Base-by-base conservation (phyloP, 257 asterid genomes). In the Oldenlandia corymbosa region DNA sequence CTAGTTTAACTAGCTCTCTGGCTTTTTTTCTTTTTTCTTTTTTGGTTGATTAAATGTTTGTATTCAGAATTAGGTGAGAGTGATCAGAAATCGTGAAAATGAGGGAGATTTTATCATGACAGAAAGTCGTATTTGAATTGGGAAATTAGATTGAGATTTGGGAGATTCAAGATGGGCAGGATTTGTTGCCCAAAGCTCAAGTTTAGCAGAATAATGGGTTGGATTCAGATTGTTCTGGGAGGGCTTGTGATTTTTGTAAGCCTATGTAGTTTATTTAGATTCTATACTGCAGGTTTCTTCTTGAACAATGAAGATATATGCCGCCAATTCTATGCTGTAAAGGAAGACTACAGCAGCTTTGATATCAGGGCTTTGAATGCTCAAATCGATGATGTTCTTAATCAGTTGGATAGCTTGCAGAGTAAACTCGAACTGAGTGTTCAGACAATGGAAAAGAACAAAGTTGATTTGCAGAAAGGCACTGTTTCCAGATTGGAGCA, bases 231-330 rank as follows among this genome's bases (percentile, higher is more conserved):
- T 26, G 36, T 83, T 32, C 68, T 91, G 1, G 96, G 98, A 65
- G 81, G 77, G 34, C 73, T 91, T 13, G 95, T 91, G 11, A 83
- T 91, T 47, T 45, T 80, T 7, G 82, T 84, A 12, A 91, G 96
- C 83, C 39, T 91, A 65, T 86, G 88, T 58, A 84, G 87, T 66
- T 76, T 91, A 37, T 79, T 72, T 4, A 78, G 78, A 70, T 76
- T 91, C 54, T 91, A 88, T 72, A 75, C 85, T 8, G 88, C 79
- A 14, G 94, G 96, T 1, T 80, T 84, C 51, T 84, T 88, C 80
- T 28, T 84, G 24, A 88, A 77, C 27, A 76, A 81, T 32, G 96
- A 91, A 50, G 96, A 88, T 58, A 70, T 91, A 12, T 88, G 94
- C 78, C 81, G 80, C 52, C 94, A 80, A 55, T 84, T 84, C 32